Base-by-base conservation (phyloP, 768 basidiomycete genomes). In the Fomitopsis pulvina region DNA sequence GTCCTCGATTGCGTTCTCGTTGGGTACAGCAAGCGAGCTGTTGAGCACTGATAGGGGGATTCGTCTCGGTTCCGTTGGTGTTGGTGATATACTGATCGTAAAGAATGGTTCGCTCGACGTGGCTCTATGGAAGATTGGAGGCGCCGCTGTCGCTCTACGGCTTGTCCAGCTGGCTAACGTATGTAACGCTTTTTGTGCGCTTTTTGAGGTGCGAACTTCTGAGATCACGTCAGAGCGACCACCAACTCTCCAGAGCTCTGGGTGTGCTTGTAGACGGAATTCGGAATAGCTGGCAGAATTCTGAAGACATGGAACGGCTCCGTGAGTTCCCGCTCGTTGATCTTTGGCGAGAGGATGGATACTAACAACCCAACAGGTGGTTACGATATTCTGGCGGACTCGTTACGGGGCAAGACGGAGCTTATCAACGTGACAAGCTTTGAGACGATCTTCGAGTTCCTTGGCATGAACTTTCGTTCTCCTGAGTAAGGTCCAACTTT, bases 221-320 rank as follows among this genome's bases (percentile, higher is more conserved):
- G 27, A 26, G 32, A 40, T 24, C 57, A 20, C 20, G 40, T 27
- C 56, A 91, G 85, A 89, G 81, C 0, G 67, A 83, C 0, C 87
- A 88, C 53, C 90, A 93, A 56, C 58, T 95, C 2, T 87, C 86
- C 0, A 71, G 83, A 14, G 76, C 89, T 0, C 65, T 93, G 5
- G 71, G 81, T 3, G 79, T 93, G 24, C 65, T 95, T 20, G 76
- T 80, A 8, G 91, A 94, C 57, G 80, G 86, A 2, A 63, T 96
- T 40, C 80, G 80, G 55, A 84, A 87, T 56, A 88, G 81, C 57
- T 97, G 94, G 94, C 80, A 89, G 59, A 92, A 91, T 59, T 93
- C 89, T 29, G 93, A 94, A 61, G 94, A 96, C 57, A 92, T 94
- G 85, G 93, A 95, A 61, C 74, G 85, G 28, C 68, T 92, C 47